Evolutionary conservation across 257 asterid genomes (phyloP).

Genomic region (Solanum tarijense): DNA sequence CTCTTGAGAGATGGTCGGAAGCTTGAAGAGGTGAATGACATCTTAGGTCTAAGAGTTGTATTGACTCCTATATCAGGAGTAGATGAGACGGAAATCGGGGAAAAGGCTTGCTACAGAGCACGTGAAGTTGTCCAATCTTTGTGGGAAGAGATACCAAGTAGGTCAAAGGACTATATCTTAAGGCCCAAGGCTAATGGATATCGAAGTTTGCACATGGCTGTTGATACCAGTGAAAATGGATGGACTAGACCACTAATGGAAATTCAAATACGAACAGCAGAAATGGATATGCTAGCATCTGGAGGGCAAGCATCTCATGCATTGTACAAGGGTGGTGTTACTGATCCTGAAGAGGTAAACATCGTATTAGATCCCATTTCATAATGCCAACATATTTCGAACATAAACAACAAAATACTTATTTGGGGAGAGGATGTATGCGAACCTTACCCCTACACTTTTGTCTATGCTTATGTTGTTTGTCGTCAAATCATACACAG

Average conservation of each 20-base stretch:
- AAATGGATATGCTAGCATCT: conserved; percentile 84
- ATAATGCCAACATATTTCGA: not conserved
- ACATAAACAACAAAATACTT: not conserved
- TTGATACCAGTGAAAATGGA: conserved; percentile 52
- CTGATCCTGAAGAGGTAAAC: conserved; percentile 74
- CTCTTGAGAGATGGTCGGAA: conserved; percentile 78
- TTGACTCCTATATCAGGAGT: conserved; percentile 32
- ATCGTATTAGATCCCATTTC: not conserved
- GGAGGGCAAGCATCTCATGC: conserved; percentile 96
- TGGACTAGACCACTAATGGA: conserved; percentile 67
- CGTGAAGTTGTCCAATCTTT: conserved; percentile 56
- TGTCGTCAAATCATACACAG: conserved; percentile 25
- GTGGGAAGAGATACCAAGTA: conserved; percentile 72
- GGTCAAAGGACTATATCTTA: conserved; percentile 78
- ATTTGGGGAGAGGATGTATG: not conserved
- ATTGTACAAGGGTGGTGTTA: conserved; percentile 81
- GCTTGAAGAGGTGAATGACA: conserved; percentile 82
- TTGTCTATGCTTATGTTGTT: not conserved
- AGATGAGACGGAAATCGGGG: conserved; percentile 35
- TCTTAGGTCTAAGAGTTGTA: conserved; percentile 71
- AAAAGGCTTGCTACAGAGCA: conserved; percentile 77
- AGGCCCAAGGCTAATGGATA: conserved; percentile 83
- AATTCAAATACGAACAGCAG: conserved; percentile 77
- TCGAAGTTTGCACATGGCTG: conserved; percentile 84
- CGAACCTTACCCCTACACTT: not conserved